Conservation (phyloP, 192 early-diverging fungal species). For the Coemansia guatemalensis region DNA sequence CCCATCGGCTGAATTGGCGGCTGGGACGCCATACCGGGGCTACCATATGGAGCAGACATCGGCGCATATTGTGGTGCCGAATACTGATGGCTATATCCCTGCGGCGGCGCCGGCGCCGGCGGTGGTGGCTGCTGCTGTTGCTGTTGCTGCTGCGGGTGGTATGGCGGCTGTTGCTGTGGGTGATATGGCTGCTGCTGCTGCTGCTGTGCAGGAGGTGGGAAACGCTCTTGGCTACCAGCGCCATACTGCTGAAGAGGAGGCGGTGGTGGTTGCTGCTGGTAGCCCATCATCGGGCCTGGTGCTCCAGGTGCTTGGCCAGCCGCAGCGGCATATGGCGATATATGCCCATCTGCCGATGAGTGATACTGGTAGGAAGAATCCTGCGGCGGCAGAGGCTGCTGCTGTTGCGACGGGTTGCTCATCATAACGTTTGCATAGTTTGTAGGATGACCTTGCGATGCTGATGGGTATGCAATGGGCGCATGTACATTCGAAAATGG, state of each 20-base stretch:
- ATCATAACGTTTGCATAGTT: constrained; percentile 18
- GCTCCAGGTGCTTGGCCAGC: constrained; percentile 9
- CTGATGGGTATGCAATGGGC: constrained; percentile 20
- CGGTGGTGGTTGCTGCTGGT: constrained; percentile 30
- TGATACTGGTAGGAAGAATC: constrained; percentile 14
- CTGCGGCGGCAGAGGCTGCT: constrained; percentile 18
- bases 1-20: constrained; percentile 24
- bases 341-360: constrained; percentile 6
- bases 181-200: background rate
- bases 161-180: constrained; percentile 12
- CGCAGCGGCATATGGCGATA: constrained; percentile 2
- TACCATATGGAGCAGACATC: constrained; percentile 17
- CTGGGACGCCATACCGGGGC: constrained; percentile 19
- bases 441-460: constrained; percentile 18
- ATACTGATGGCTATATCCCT: constrained; percentile 34
- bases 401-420: constrained; percentile 13
- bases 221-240: background rate
- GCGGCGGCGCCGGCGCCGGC: constrained; percentile 13
- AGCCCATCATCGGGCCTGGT: constrained; percentile 16
- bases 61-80: constrained; percentile 25
- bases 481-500: constrained; percentile 20
- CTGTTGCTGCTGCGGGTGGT: constrained; percentile 10
- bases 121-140: constrained; percentile 11
- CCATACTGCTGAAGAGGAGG: constrained; percentile 17
- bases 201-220: constrained; percentile 9